Base-by-base conservation (phyloP, 1,284 basidiomycete species). In the Phlebopus sp. region DNA sequence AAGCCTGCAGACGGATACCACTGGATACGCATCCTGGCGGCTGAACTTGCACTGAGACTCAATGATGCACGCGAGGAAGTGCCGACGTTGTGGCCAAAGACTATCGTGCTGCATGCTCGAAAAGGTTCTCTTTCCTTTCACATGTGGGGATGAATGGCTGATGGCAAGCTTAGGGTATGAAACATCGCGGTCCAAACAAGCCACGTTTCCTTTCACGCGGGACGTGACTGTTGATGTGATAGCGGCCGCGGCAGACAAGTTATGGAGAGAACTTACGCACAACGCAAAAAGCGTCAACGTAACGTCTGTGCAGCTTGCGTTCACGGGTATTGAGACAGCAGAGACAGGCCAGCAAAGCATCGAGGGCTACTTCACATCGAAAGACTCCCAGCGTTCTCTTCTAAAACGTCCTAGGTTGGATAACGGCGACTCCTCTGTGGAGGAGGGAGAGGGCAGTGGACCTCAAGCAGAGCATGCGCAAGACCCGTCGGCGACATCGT, bases 81-180 rank as follows among this genome's bases (percentile, higher is more conserved):
- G 17, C 82, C 86, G 0, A 84, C 86, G 29, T 65, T 97, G 15
- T 98, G 95, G 94, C 96, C 96, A 0, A 97, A 92, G 68, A 90
- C 90, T 0, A 72, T 99, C 32, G 91, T 90, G 8, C 71, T 98
- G 17, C 81, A 85, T 53, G 78, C 81, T 25, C 75, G 88, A 23
- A 82, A 84, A 76, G 81, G 89, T 84, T 35, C 10, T 40, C 46
- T 31, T 32, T 27, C 43, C 39, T 17, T 42, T 21, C n/a, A 35
- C 37, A 30, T 9, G 8, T 10, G 6, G 30, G 14, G 27, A 35
- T 30, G 37, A 4, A 3, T 7, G 29, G 27, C 37, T 49, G 43
- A 52, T 55, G 50, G 42, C 34, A 21, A 7, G 34, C 2, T 47
- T 36, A 90, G 90, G 78, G n/a, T 83, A 84, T 44, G 81, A 86